A percentile compares a stretch with the other conserved stretches of the same genome.
These are phyloP conservation scores for Candida anglica DNA, from an alignment of 805 yeast genomes.

Conservation along the genomic window DNA sequence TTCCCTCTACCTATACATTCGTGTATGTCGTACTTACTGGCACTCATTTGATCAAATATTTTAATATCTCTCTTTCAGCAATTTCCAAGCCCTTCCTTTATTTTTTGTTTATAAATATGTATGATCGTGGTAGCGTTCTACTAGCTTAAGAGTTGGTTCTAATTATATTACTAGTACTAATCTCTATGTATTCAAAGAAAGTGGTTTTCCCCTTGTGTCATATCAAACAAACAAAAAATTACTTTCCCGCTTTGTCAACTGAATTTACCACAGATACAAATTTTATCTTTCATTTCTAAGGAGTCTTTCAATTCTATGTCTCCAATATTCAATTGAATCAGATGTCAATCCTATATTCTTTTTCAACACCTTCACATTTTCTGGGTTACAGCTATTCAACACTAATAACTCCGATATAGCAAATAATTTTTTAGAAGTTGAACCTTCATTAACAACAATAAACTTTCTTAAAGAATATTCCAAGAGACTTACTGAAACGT, in stretches of 20 bases:
- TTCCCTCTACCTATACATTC: slow-evolving; percentile 79
- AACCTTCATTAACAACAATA: slow-evolving; percentile 21
- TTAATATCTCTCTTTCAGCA: background rate
- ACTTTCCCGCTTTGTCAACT: too few species aligned
- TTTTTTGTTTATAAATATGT: too few species aligned
- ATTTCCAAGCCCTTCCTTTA: too few species aligned
- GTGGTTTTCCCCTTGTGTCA: too few species aligned
- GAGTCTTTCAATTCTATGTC: slow-evolving; percentile 13
- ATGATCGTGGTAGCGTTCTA: too few species aligned
- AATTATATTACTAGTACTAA: too few species aligned
- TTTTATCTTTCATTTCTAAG: slow-evolving; percentile 1
- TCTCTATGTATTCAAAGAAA: too few species aligned
- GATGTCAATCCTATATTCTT: slow-evolving; percentile 35
- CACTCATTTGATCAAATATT: slow-evolving; percentile 1
- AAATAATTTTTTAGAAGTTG: slow-evolving; percentile 20
- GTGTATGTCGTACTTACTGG: slow-evolving; percentile 22
- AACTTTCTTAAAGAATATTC: slow-evolving; percentile 53
- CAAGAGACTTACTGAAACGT: slow-evolving; percentile 23
- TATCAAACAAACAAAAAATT: too few species aligned
- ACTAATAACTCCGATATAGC: slow-evolving; percentile 55
- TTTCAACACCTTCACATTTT: slow-evolving; percentile 20
- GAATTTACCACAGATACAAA: too few species aligned
- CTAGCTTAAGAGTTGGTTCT: too few species aligned
- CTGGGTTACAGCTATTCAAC: slow-evolving; percentile 52
- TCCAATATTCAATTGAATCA: slow-evolving; percentile 56